Evolutionary conservation across 768 basidiomycete species (phyloP).

Genomic region (Tricholoma flavovirens): DNA sequence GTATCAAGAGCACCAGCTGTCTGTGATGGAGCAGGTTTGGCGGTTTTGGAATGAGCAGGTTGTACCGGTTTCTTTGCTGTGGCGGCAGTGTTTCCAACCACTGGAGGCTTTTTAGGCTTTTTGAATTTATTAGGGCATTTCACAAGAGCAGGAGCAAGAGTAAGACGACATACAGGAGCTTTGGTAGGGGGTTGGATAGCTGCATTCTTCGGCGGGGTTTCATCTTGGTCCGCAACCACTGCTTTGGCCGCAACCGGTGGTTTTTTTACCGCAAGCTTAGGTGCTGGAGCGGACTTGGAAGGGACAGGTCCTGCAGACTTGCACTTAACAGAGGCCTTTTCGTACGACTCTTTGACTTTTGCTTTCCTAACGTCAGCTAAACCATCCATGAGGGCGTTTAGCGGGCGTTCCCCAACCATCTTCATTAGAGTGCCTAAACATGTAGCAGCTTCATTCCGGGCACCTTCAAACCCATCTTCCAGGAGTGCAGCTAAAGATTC

Average conservation of each 20-base stretch:
- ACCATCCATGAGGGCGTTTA: constrained; percentile 81
- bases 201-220: constrained; percentile 32
- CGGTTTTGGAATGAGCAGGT: constrained; percentile 30
- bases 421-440: constrained; percentile 91
- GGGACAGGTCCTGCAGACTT: constrained; percentile 59
- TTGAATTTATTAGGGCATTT: constrained; percentile 5
- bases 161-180: constrained; percentile 30
- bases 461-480: constrained; percentile 86
- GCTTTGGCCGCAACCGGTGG: constrained; percentile 21
- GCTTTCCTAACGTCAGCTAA: constrained; percentile 82
- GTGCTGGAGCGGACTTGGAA: constrained; percentile 37
- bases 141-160: background rate
- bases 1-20: constrained; percentile 61
- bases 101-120: constrained; percentile 48
- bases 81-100: constrained; percentile 28
- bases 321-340: constrained; percentile 88
- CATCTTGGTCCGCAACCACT: constrained; percentile 14
- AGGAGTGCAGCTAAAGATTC: constrained; percentile 70
- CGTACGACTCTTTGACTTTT: constrained; percentile 92
- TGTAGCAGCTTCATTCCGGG: constrained; percentile 83
- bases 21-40: constrained; percentile 44
- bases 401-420: constrained; percentile 90
- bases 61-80: constrained; percentile 41
- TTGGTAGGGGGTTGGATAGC: constrained; percentile 47
- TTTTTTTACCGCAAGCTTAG: constrained; percentile 25